phyloP scores from a whole-genome alignment of 2,329 filamentous ascomycete genomes.

The Verticillium nubilum region DNA sequence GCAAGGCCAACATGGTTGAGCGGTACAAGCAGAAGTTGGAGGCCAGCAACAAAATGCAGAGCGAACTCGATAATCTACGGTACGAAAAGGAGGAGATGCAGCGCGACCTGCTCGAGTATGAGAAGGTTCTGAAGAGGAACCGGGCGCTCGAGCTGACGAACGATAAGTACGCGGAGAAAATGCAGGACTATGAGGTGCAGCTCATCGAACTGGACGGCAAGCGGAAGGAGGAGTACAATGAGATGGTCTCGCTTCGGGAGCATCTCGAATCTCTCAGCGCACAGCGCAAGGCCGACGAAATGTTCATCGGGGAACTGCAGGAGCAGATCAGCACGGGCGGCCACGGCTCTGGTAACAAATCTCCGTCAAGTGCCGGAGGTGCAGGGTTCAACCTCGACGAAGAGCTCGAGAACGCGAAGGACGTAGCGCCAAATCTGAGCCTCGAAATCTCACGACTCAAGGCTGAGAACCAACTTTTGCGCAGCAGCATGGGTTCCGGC shows the following conservation, averaged over 20 bases:
- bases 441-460: constrained; percentile 53
- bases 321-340: constrained; percentile 46
- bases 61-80: constrained; percentile 49
- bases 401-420: constrained; percentile 48
- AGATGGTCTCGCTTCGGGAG: constrained; percentile 37
- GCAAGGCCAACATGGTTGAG: constrained; percentile 59
- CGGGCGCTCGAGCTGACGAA: constrained; percentile 27
- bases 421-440: constrained; percentile 35
- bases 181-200: constrained; percentile 26
- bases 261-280: constrained; percentile 31
- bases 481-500: constrained; percentile 46
- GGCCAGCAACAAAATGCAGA: constrained; percentile 47
- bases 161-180: constrained; percentile 23
- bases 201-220: constrained; percentile 34
- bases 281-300: constrained; percentile 44
- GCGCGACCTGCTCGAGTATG: constrained; percentile 33
- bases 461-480: constrained; percentile 55
- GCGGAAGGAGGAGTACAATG: constrained; percentile 36
- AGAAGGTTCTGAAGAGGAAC: constrained; percentile 28
- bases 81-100: constrained; percentile 50
- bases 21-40: constrained; percentile 59
- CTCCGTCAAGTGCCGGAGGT: background rate
- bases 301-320: constrained; percentile 52
- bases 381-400: constrained; percentile 47
- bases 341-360: constrained; percentile 5